phyloP scores from a whole-genome alignment of 345 rosid genomes.

The Fremontodendron californicum region DNA sequence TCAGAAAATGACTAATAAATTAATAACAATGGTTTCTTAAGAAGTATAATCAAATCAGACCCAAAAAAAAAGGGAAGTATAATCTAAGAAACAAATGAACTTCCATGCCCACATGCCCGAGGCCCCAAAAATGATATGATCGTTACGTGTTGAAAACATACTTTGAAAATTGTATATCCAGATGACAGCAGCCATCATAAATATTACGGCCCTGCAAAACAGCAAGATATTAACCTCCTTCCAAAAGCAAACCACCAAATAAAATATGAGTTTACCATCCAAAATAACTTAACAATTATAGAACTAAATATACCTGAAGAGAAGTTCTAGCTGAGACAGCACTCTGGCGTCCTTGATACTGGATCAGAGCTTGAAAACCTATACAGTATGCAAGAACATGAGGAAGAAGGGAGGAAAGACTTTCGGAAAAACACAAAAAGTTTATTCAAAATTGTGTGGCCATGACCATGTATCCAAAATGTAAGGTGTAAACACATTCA shows the following conservation, averaged over 20 bases:
- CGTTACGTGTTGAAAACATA: slow-evolving; percentile 26
- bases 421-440: not conserved
- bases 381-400: slow-evolving; percentile 16
- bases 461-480: slow-evolving; percentile 4
- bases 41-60: not conserved
- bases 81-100: not conserved
- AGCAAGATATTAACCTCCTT: not conserved
- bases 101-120: not conserved
- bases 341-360: slow-evolving; percentile 65
- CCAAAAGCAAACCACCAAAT: slow-evolving; percentile 10
- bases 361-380: slow-evolving; percentile 98
- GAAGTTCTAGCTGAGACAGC: slow-evolving; percentile 82
- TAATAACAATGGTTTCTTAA: not conserved
- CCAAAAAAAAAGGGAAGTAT: not conserved
- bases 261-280: not conserved
- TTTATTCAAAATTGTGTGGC: slow-evolving; percentile 1
- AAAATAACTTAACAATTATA: not conserved
- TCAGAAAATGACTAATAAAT: slow-evolving; percentile 16
- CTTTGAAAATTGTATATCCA: slow-evolving; percentile 96
- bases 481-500: not conserved
- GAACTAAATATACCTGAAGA: slow-evolving; percentile 57
- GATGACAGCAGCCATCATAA: slow-evolving; percentile 93
- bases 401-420: not conserved
- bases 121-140: slow-evolving; percentile 3
- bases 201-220: slow-evolving; percentile 80